Evolutionary conservation across 73 alveolate genomes (phyloP), one percentile per base, ranked within the genome.

Genomic region (Paramecium sexaurelia): DNA sequence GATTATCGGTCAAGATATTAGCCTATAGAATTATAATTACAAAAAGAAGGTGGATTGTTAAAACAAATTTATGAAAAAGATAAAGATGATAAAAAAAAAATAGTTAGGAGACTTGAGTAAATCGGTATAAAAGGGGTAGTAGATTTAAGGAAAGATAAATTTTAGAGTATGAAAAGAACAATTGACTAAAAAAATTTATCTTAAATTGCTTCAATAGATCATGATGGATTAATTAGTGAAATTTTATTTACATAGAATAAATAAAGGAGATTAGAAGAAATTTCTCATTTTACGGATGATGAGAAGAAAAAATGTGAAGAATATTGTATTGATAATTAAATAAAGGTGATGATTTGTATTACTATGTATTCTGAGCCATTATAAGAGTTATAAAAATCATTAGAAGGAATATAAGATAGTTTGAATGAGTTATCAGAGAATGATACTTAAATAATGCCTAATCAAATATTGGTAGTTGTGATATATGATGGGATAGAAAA

Each of bases 401-500:
- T 43, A 45, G 9, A 78, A 15, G 43, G 83, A 11, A 61, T 61
- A 29, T 3, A 10, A 61, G 83, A 32, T 11, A 61, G 83, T 61
- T 29, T 61, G 8, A 2, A 26, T 10, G 47, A 61, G 11, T 61
- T 61, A 26, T 61, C n/a, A n/a, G 75, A 41, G 20, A 17, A 43
- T 19, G 90, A 35, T 3, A 41, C n/a, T n/a, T n/a, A n/a, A n/a
- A n/a, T 78, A 11, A 7, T 24, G 43, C 40, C 90, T 8, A 27
- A 78, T 40, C 24, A 78, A 22, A 32, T 78, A 10, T 10, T 33
- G 2, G 90, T 78, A 22, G 33, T 37, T 0, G 90, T 78, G 20
- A 39, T 78, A 8, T 78, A 22, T 24, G 90, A 78, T 78, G 90
- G 90, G 4, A 78, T 78, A n/a, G 90, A 78, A 78, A 37, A 78